These are phyloP conservation scores for Vickermania ingenoplastis DNA, from an alignment of 208 protist species.

Conservation along the genomic window DNA sequence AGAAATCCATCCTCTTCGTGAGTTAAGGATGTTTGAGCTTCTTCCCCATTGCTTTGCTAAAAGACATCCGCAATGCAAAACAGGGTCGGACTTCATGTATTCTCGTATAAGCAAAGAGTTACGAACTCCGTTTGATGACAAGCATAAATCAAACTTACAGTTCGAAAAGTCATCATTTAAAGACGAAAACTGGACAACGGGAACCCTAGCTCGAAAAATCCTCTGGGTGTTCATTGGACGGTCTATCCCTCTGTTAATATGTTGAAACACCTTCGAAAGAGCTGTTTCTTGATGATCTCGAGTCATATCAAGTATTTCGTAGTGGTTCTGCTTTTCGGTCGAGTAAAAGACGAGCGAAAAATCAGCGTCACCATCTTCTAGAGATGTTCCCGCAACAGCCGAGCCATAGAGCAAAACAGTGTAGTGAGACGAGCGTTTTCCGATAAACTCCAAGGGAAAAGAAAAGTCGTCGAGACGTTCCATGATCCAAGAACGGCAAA, in stretches of 20 bases:
- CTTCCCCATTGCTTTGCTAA: conserved; percentile 61
- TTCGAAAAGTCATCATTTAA: neutral
- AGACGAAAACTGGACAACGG: conserved; percentile 39
- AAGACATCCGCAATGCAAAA: conserved; percentile 39
- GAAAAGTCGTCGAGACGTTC: conserved; percentile 18
- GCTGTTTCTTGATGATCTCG: conserved; percentile 34
- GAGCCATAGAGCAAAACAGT: conserved; percentile 70
- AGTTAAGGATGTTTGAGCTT: conserved; percentile 51
- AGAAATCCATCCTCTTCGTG: conserved; percentile 71
- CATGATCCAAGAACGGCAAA: conserved; percentile 11
- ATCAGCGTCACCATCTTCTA: conserved; percentile 63
- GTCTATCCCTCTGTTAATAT: conserved; percentile 17
- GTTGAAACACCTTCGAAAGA: conserved; percentile 32
- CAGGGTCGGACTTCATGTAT: conserved; percentile 53
- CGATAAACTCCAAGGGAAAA: neutral
- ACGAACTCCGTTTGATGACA: conserved; percentile 53
- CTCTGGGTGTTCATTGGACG: conserved; percentile 30
- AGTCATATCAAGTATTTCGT: conserved; percentile 12
- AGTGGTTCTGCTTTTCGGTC: neutral
- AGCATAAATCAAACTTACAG: conserved; percentile 64
- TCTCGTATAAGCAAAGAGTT: conserved; percentile 60
- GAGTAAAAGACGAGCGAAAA: conserved; percentile 49
- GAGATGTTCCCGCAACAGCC: conserved; percentile 53
- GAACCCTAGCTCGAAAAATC: conserved; percentile 71
- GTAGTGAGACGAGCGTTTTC: neutral